Evolutionary conservation across 768 basidiomycete species (phyloP), one percentile per base, ranked within the genome.

Genomic region (Crepidotus variabilis): DNA sequence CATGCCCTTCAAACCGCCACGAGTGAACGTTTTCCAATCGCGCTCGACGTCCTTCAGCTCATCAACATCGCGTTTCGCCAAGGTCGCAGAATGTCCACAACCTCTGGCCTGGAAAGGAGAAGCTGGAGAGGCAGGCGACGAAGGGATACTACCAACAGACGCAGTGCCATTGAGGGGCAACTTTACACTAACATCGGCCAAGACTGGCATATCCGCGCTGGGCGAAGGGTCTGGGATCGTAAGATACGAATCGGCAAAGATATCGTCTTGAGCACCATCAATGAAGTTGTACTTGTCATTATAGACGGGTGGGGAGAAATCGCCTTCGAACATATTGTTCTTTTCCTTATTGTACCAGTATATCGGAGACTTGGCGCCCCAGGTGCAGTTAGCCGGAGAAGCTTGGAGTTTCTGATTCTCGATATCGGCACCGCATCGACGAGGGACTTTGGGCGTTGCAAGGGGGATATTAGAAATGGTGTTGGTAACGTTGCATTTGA

Each of bases 211-310:
- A 6, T 64, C 57, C 1, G 75, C 77, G 22, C 66, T 67, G 2
- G 80, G 78, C 0, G 77, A 74, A 18, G 80, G 81, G 8, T 67
- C 63, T 0, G 80, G 81, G 0, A 82, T 65, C 32, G 50, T 71
- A 48, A 52, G 54, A 61, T 86, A 85, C 1, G 78, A 85, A 64
- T 83, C 78, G 51, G 74, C 70, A 67, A 91, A 90, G 58, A 90
- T 89, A 66, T 90, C 87, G 52, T 79, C 65, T 66, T 93, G 90
- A 0, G 88, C 73, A 8, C 90, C 89, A 63, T 92, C 84, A 9
- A 60, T 56, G 69, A 88, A 92, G 64, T 86, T 85, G 75, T 88
- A 91, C 13, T 83, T 70, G 57, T 82, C 79, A 63, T 78, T 85
- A 70, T 92, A 92, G 56, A 81, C 79, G 0, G 85, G 86, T 16